Evolutionary conservation across 192 early-diverging fungal species (phyloP), one percentile per base, ranked within the genome.

Genomic region (Gaertneriomyces sp.): DNA sequence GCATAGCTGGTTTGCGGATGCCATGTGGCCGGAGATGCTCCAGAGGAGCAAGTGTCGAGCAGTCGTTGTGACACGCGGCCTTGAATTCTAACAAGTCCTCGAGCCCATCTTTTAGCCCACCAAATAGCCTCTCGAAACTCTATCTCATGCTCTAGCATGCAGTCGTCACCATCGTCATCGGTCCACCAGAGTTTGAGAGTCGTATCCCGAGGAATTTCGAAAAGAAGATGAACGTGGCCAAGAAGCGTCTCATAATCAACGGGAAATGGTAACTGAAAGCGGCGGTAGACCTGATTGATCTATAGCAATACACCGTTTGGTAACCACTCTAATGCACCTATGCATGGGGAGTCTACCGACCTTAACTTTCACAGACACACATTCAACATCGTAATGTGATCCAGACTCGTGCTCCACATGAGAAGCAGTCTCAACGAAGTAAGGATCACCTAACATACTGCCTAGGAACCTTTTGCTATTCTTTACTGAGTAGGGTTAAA

Each of bases 121-220:
- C 66, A 40, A 6, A 51, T 49, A 38, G 57, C 56, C 42, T 58
- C 66, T 7, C 10, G 7, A 6, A 68, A 58, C 57, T 68, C 66
- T 45, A 42, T 12, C 42, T 45, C 57, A 10, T 58, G 58, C 38
- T 58, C 55, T 12, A 68, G 25, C 11, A 19, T 10, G 57, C 66
- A 68, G n/a, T 51, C 53, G 45, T 68, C 66, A 12, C 58, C 58
- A 38, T 68, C 66, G 12, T 68, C 58, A 47, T 68, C 66, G 19
- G 60, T 50, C 66, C 66, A 68, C 20, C 49, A 66, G 5, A 66
- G 64, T n/a, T 12, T 19, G 9, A 66, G 40, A 1, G 7, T 41
- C 6, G 38, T 7, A 16, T 58, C 44, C 16, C 11, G 19, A 7
- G 33, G 12, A 42, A 66, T 44, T 7, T 54, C 54, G 54, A 42